Conservation (phyloP, 2,329 filamentous ascomycete genomes). For the Zymoseptoria brevis region DNA sequence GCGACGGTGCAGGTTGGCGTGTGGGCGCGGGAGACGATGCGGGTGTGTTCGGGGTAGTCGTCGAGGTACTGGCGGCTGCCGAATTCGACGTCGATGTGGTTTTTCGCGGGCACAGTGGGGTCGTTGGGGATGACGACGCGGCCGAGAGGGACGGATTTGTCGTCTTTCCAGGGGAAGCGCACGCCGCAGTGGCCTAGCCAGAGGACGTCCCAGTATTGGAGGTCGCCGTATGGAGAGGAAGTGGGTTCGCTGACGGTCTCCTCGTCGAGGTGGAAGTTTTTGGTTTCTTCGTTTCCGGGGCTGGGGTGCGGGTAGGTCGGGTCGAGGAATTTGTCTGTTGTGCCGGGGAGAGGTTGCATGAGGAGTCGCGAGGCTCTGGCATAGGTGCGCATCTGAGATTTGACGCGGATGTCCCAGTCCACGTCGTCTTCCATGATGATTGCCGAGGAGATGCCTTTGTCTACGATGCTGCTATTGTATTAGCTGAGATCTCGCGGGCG, state of each 20-base stretch:
- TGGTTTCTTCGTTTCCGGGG: background rate
- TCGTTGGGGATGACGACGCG: conserved; percentile 18
- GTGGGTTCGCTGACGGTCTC: conserved; percentile 6
- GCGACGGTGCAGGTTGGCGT: conserved; percentile 35
- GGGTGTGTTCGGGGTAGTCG: conserved; percentile 29
- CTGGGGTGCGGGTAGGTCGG: conserved; percentile 4
- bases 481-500: conserved; percentile 21
- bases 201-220: conserved; percentile 31
- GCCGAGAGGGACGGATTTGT: conserved; percentile 13
- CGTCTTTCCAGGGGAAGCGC: conserved; percentile 16
- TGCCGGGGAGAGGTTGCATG: conserved; percentile 19
- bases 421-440: conserved; percentile 39
- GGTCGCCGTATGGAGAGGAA: conserved; percentile 19
- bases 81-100: conserved; percentile 12
- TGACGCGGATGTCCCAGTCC: conserved; percentile 39
- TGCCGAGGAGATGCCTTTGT: conserved; percentile 30
- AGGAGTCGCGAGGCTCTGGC: conserved; percentile 33
- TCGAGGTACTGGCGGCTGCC: conserved; percentile 6
- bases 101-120: conserved; percentile 13
- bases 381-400: conserved; percentile 28
- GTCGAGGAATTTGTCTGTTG: conserved; percentile 5
- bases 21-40: conserved; percentile 36
- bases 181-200: conserved; percentile 39
- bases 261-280: conserved; percentile 6
- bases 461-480: conserved; percentile 29